phyloP scores from a whole-genome alignment of 371 early-diverging fungal species.

The Choanephora cucurbitarum region DNA sequence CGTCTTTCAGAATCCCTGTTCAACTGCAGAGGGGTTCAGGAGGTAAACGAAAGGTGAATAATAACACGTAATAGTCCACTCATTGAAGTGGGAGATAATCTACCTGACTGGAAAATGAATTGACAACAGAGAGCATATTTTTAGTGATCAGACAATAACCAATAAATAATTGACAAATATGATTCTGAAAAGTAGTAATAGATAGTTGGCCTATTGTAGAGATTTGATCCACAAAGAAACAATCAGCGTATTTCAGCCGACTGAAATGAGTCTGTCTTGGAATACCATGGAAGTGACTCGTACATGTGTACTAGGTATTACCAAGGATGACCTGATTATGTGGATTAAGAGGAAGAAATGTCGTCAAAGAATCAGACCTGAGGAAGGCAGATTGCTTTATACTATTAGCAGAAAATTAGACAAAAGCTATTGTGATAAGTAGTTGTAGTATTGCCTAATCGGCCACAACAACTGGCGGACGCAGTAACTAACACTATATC shows the following conservation, averaged over 20 bases:
- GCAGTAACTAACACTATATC: too few species aligned
- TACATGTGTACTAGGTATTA: not conserved
- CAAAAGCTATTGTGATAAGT: not conserved
- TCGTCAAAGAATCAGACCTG: too few species aligned
- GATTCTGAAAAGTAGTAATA: too few species aligned
- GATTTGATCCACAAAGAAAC: not conserved
- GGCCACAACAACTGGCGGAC: conserved; percentile 5
- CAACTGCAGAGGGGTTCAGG: not conserved
- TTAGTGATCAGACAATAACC: too few species aligned
- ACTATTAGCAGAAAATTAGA: not conserved
- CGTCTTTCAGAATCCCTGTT: not conserved
- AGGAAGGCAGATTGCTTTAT: not conserved
- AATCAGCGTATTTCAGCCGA: not conserved
- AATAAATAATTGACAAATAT: too few species aligned
- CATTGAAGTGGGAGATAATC: too few species aligned
- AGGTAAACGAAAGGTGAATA: not conserved
- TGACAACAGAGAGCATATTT: too few species aligned
- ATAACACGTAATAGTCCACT: too few species aligned
- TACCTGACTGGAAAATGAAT: too few species aligned
- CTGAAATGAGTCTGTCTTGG: not conserved
- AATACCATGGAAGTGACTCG: not conserved
- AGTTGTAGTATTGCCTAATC: conserved; percentile 1
- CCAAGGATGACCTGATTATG: not conserved
- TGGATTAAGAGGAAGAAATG: not conserved
- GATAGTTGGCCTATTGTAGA: too few species aligned